phyloP scores from a whole-genome alignment of 192 early-diverging fungal species.

The Coemansia sp. region DNA sequence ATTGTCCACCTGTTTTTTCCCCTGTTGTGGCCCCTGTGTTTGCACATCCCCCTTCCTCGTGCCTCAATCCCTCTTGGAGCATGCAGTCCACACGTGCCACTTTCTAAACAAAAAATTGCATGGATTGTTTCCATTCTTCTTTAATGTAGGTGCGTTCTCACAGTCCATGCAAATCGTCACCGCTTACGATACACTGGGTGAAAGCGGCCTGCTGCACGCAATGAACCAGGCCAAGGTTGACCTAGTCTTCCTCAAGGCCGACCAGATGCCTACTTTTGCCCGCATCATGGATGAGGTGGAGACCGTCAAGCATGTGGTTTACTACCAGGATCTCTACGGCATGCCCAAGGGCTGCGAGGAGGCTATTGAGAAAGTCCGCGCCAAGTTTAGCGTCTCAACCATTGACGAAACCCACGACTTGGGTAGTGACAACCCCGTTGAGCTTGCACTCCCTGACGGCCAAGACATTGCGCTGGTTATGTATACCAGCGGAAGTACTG shows the following conservation, averaged over 20 bases:
- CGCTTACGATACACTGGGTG: slow-evolving; percentile 84
- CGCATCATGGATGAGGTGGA: slow-evolving; percentile 35
- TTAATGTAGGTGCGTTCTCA: slow-evolving; percentile 42
- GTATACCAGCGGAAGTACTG: slow-evolving; percentile 90
- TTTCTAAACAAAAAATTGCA: background rate
- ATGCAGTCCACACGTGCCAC: background rate
- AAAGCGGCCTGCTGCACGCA: slow-evolving; percentile 81
- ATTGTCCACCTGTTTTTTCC: background rate
- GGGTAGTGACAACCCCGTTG: slow-evolving; percentile 64
- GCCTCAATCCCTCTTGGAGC: background rate
- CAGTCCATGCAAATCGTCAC: slow-evolving; percentile 81
- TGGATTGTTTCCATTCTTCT: background rate
- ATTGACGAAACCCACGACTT: slow-evolving; percentile 71
- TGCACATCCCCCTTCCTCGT: background rate
- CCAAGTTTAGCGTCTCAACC: slow-evolving; percentile 56
- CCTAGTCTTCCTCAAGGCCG: slow-evolving; percentile 67
- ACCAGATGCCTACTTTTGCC: slow-evolving; percentile 54
- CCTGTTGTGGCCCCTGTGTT: background rate
- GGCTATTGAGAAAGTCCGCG: slow-evolving; percentile 62
- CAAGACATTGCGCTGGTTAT: slow-evolving; percentile 82
- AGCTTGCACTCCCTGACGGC: slow-evolving; percentile 17
- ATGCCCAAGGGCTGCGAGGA: slow-evolving; percentile 58
- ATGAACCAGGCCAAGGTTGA: slow-evolving; percentile 85
- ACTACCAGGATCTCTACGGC: slow-evolving; percentile 54
- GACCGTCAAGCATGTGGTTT: slow-evolving; percentile 67